Conservation (phyloP, 768 basidiomycete species). For the Trametes gibbosa region DNA sequence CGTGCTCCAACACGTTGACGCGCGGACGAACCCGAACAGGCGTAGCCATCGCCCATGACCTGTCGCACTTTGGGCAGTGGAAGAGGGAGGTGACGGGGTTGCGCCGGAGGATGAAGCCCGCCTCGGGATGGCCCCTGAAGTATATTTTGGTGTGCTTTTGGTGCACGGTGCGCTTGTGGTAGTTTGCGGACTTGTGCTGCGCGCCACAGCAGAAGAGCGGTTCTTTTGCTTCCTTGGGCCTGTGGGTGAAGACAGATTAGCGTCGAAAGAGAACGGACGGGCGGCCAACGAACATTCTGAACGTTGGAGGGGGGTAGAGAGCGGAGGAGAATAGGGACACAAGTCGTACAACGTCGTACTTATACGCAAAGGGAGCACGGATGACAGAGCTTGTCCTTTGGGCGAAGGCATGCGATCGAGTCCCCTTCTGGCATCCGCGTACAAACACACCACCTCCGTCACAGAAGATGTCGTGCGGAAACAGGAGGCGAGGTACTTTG, state of each 20-base stretch:
- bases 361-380: not conserved
- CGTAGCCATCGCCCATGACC: conserved; percentile 6
- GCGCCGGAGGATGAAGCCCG: not conserved
- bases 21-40: conserved; percentile 8
- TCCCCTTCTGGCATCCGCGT: not conserved
- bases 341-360: no score
- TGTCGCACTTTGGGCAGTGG: conserved; percentile 15
- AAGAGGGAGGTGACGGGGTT: conserved; percentile 9
- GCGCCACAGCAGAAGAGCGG: conserved; percentile 14
- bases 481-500: no score
- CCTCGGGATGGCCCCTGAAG: conserved; percentile 2
- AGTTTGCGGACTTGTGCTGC: conserved; percentile 4
- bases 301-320: not conserved
- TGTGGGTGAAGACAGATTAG: not conserved
- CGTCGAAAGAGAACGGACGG: not conserved
- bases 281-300: not conserved
- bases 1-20: not conserved
- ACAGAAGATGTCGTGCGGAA: not conserved
- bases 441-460: not conserved
- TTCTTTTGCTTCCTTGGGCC: conserved; percentile 6
- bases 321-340: not conserved
- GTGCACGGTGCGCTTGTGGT: conserved; percentile 11
- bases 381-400: not conserved
- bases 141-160: conserved; percentile 11
- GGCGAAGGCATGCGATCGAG: conserved; percentile 1